Conservation (phyloP, 2,329 filamentous ascomycete species). For the Lachnellula arida region DNA sequence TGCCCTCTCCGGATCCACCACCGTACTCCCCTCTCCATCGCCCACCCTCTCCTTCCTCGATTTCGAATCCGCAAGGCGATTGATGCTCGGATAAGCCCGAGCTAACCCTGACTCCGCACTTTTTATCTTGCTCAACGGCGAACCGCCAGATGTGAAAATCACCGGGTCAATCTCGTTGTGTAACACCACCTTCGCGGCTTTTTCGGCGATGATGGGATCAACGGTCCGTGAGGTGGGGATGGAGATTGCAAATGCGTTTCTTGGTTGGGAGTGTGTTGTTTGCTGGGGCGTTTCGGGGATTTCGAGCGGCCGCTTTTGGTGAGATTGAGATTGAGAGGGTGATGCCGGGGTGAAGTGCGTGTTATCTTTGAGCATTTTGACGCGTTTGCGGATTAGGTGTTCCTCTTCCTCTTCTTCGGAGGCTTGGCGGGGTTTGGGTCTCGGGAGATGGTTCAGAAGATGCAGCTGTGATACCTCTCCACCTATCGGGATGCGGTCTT, state of each 20-base stretch:
- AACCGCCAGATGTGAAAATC: conserved; percentile 22
- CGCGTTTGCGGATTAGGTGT: conserved; percentile 19
- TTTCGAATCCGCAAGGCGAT: conserved; percentile 27
- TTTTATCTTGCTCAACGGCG: conserved; percentile 8
- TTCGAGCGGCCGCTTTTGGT: conserved; percentile 12
- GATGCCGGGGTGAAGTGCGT: neutral
- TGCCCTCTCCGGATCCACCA: conserved; percentile 39
- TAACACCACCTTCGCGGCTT: conserved; percentile 12
- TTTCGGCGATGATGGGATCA: conserved; percentile 14
- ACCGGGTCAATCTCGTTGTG: conserved; percentile 26
- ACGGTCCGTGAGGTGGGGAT: conserved; percentile 6
- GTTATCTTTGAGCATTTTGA: conserved; percentile 15
- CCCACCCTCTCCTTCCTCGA: conserved; percentile 14
- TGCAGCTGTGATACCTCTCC: conserved; percentile 19
- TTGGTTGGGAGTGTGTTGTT: conserved; percentile 4
- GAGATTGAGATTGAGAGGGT: neutral
- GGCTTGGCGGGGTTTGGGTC: neutral
- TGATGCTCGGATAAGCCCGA: conserved; percentile 28
- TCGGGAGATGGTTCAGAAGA: conserved; percentile 4
- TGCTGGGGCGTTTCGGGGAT: conserved; percentile 26
- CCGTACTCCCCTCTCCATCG: conserved; percentile 8
- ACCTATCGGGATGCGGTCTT: conserved; percentile 5
- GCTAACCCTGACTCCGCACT: conserved; percentile 7
- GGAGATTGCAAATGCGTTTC: conserved; percentile 13
- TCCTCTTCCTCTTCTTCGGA: conserved; percentile 7